These are phyloP conservation scores for Eucalyptus erythrocorys DNA, from an alignment of 345 rosid species.

Conservation along the genomic window DNA sequence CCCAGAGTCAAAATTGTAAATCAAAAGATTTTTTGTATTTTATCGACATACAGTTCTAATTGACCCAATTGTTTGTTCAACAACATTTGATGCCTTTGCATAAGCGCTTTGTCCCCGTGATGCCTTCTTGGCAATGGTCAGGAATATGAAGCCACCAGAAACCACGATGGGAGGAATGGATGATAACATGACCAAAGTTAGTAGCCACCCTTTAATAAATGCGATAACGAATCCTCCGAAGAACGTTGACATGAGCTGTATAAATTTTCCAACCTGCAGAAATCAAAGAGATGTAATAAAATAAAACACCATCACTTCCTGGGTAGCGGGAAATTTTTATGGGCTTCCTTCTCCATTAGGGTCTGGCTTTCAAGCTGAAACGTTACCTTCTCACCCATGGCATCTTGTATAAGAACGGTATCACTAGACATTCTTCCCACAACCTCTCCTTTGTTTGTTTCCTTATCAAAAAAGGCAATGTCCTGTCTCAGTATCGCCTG, in stretches of 20 bases:
- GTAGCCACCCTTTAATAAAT: slow-evolving; percentile 76
- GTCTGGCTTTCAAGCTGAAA: not conserved
- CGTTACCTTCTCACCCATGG: slow-evolving; percentile 90
- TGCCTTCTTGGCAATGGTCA: slow-evolving; percentile 45
- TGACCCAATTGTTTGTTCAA: slow-evolving; percentile 72
- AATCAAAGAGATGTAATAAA: not conserved
- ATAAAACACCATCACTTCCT: not conserved
- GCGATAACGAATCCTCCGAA: slow-evolving; percentile 68
- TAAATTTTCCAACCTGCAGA: slow-evolving; percentile 75
- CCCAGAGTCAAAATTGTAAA: not conserved
- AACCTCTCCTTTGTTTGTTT: slow-evolving; percentile 84
- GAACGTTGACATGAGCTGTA: slow-evolving; percentile 63
- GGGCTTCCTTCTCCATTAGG: not conserved
- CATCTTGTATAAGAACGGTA: slow-evolving; percentile 86
- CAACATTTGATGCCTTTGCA: slow-evolving; percentile 56
- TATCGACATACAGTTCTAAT: slow-evolving; percentile 51
- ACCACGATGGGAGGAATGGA: slow-evolving; percentile 58
- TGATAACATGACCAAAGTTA: slow-evolving; percentile 61
- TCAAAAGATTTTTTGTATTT: too few species aligned
- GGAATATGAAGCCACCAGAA: slow-evolving; percentile 45
- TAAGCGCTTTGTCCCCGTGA: slow-evolving; percentile 59
- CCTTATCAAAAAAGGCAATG: slow-evolving; percentile 63
- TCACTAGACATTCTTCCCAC: slow-evolving; percentile 95
- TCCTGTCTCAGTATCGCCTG: slow-evolving; percentile 75
- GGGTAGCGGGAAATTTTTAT: not conserved